phyloP scores from a whole-genome alignment of 2,329 filamentous ascomycete species.

The Eurotiales sp. region DNA sequence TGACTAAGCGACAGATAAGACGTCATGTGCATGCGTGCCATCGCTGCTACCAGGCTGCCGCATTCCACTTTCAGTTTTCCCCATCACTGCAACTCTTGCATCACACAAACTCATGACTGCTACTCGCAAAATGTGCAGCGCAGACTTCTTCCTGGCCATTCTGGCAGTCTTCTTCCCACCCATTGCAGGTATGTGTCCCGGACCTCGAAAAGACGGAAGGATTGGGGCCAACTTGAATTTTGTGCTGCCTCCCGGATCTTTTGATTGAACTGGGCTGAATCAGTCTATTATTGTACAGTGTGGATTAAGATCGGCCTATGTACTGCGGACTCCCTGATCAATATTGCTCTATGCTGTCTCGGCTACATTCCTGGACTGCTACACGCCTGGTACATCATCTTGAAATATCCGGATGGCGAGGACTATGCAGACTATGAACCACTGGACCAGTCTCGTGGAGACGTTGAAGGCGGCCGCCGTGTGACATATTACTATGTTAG shows the following conservation, averaged over 20 bases:
- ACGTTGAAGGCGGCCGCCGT: constrained; percentile 37
- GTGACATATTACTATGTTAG: constrained; percentile 78
- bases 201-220: too few relatives aligned
- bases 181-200: constrained; percentile 49
- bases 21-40: constrained; percentile 10
- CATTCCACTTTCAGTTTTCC: not conserved
- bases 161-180: constrained; percentile 61
- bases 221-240: not conserved
- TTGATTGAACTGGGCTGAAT: not conserved
- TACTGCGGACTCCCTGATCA: constrained; percentile 88
- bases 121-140: constrained; percentile 51
- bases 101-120: not conserved
- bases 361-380: constrained; percentile 82
- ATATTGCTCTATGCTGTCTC: constrained; percentile 80
- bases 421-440: constrained; percentile 63
- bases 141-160: constrained; percentile 59
- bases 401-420: constrained; percentile 74
- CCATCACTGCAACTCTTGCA: not conserved
- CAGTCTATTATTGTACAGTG: constrained; percentile 62
- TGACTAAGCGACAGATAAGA: constrained; percentile 1
- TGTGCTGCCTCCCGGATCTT: not conserved
- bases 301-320: constrained; percentile 97
- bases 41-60: not conserved
- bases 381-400: constrained; percentile 98
- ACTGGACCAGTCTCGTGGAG: constrained; percentile 48